Conservation (phyloP, 306 rosid genomes). For the Fagus crenata region DNA sequence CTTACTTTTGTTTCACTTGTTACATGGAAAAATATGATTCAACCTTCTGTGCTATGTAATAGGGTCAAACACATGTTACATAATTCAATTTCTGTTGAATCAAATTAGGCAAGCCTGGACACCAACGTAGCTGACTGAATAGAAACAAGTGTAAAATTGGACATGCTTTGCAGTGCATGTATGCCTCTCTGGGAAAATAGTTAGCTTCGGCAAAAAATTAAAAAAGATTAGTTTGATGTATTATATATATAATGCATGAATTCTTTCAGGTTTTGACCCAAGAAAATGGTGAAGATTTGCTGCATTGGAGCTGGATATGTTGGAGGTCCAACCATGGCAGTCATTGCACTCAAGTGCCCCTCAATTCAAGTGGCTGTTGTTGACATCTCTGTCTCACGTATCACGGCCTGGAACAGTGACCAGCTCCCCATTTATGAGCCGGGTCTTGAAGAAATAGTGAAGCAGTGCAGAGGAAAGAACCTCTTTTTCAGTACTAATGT, state of each 20-base stretch:
- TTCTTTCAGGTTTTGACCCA: conserved; percentile 23
- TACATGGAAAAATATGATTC: not conserved
- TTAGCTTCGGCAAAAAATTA: not conserved
- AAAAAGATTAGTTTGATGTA: not conserved
- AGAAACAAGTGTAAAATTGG: not conserved
- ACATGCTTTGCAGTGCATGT: not conserved
- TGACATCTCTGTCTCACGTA: conserved; percentile 67
- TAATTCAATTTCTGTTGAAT: not conserved
- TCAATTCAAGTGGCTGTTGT: conserved; percentile 71
- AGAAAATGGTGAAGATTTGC: conserved; percentile 75
- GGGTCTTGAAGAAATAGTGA: conserved; percentile 68
- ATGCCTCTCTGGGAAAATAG: not conserved
- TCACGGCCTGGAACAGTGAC: conserved; percentile 77
- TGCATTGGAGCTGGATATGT: conserved; percentile 91
- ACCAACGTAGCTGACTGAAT: not conserved
- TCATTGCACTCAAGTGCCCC: conserved; percentile 75
- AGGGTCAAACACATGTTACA: not conserved
- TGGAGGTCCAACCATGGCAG: conserved; percentile 88
- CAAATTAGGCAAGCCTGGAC: conserved; percentile 8
- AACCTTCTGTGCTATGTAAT: not conserved
- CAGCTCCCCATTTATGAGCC: conserved; percentile 81
- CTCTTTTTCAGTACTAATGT: conserved; percentile 74
- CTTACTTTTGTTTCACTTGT: not conserved
- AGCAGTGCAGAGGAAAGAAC: conserved; percentile 73
- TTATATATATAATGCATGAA: not conserved